Base-by-base conservation (phyloP, 371 early-diverging fungal species). In the Mucor plumbeus region DNA sequence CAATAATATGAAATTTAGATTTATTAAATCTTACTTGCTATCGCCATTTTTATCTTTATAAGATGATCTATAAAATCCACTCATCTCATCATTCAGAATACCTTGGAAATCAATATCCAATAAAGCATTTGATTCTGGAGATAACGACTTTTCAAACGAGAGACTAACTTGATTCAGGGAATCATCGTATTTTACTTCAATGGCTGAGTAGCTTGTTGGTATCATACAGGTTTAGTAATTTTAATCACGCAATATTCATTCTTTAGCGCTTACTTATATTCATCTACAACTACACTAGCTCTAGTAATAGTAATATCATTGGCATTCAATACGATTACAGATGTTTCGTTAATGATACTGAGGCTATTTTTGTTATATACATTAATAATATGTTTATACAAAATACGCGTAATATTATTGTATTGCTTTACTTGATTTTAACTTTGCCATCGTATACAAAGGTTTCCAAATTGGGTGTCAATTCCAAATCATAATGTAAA, bases 31-130 rank as follows among this genome's bases (percentile, higher is more conserved):
- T 60, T 61, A 80, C 76, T 84, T 86, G 63, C 83, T 88, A 57
- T 87, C 71, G 35, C 91, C 92, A 55, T 84, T 70, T 4, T 65
- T 61, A 70, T 91, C 89, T 19, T 82, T 86, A 75, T 92, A 95
- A 9, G 78, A 75, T 54, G 87, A 85, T 41, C 95, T 85, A 79
- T 97, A 97, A 72, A 97, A 94, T 0, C 97, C 96, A 63, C 79
- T 79, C 91, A 97, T 88, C 67, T 91, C 80, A 74, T 95, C 92
- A 74, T 94, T 91, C 68, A 93, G 80, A 31, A 74, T 80, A 14
- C 94, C 95, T 34, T 78, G 80, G 76, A 89, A 96, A 55, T 79
- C 71, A 38, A 93, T 75, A 31, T 72, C 65, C 6, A 96, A 70
- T 38, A 71, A 54, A 5, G 80, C 89, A 9, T 65, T 69, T 26